Base-by-base conservation (phyloP, 2,329 filamentous ascomycete species). In the Botryosphaeria dothidea region DNA sequence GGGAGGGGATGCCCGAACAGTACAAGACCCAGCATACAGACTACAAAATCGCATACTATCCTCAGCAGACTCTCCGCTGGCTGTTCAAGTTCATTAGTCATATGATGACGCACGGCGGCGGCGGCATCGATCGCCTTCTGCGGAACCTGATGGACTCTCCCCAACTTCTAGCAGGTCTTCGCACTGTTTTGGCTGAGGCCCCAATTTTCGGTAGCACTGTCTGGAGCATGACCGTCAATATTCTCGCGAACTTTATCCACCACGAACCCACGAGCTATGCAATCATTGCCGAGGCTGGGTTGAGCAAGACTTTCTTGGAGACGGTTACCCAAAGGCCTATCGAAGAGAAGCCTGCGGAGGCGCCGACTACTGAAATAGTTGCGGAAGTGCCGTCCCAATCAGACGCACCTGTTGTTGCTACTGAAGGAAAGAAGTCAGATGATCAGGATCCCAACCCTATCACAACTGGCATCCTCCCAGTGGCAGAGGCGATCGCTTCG, bases 181-280 rank as follows among this genome's bases (percentile, higher is more conserved):
- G 92, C 62, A 85, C 88, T 41, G 92, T 99, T 51, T 90, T 97
- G 68, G 88, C 90, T 68, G 90, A 96, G 71, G 89, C 91, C 41
- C 83, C 83, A 61, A 83, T 89, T 41, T 99, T 93, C 74, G 95
- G 95, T 13, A 95, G 94, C 2, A 90, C 95, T 66, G 92, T 98
- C 4, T 99, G 95, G 95, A 97, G 93, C 56, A 93, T 93, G 75
- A 91, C 93, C 6, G 92, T 97, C 67, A 93, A 90, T 63, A 94
- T 97, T 65, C 82, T 99, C 58, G 95, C 92, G 73, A 94, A 92
- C 71, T 99, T 99, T 77, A 96, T 99, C 71, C 96, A 99, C 79
- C 97, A 98, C 74, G 95, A 99, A 73, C 95, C 95, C 0, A 99
- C 95, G 0, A 99, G 95, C 77, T 99, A 97, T 75, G 90, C 92